phyloP scores from a whole-genome alignment of 176 grass and related monocot genomes.

The Pontederia paniculata region DNA sequence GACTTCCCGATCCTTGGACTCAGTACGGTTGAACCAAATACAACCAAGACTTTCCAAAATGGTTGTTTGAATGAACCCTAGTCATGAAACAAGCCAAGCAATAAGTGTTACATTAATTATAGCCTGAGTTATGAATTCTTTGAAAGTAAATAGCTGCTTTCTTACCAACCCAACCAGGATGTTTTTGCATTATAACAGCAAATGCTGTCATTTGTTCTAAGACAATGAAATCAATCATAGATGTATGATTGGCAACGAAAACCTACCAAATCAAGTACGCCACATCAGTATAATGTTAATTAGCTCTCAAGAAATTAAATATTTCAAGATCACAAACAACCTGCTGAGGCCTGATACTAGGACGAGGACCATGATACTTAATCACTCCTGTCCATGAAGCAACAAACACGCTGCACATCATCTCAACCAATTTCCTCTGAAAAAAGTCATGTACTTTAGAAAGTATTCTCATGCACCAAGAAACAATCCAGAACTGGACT shows the following conservation, averaged over 20 bases:
- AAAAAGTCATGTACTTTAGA: conserved; percentile 20
- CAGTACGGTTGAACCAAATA: conserved; percentile 98
- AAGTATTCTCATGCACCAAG: background rate
- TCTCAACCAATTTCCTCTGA: conserved; percentile 90
- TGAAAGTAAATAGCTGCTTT: background rate
- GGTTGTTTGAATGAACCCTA: conserved; percentile 96
- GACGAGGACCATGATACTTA: conserved; percentile 91
- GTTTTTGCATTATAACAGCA: conserved; percentile 99
- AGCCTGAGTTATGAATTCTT: background rate
- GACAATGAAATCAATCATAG: conserved; percentile 99
- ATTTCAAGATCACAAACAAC: conserved; percentile 15
- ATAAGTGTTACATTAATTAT: background rate
- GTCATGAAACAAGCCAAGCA: background rate
- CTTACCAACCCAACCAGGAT: conserved; percentile 99
- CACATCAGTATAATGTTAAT: background rate
- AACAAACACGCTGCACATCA: conserved; percentile 98
- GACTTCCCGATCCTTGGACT: conserved; percentile 84
- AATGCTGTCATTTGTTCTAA: conserved; percentile 99
- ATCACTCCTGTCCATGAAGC: conserved; percentile 98
- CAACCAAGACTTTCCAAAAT: conserved; percentile 90
- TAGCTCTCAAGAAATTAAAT: background rate
- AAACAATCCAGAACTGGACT: no score
- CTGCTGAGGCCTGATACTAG: conserved; percentile 90
- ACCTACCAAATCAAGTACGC: conserved; percentile 40
- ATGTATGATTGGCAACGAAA: conserved; percentile 98